Evolutionary conservation across 495 filamentous ascomycete genomes (phyloP), one percentile per base, ranked within the genome.

Genomic region (Penicillium subrubescens): DNA sequence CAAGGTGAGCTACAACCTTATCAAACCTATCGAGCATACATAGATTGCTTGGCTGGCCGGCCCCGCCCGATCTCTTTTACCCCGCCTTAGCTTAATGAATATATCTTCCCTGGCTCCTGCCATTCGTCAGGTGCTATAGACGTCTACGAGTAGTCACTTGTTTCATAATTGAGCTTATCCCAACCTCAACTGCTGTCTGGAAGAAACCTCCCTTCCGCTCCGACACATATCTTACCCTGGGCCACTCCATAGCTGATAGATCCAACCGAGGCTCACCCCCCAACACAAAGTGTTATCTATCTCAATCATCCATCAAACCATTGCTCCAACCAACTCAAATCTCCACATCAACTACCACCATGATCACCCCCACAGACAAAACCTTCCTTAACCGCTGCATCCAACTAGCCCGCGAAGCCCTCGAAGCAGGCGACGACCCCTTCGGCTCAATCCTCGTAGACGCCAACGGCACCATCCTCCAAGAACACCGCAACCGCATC

Each of bases 391-490:
- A 52, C n/a, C 69, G 69, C 19, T 69, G 65, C 59, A 53, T 76
- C 31, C 55, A 65, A 0, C 72, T 76, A 10, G 75, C 75, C 14
- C 65, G 64, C 21, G 66, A 72, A 57, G 70, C 75, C 0, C 62
- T 75, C 2, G 59, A 69, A 8, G 75, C 72, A 3, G 75, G 75
- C 48, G 72, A 77, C 46, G 62, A 67, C 12, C 73, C 75, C 15
- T 77, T 77, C 29, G 75, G 64, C 10, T 70, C 67, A 14, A 52
- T 70, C 17, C 64, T 70, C 17, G 64, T 70, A n/a, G 37, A 46
- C 31, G 57, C 61, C 5, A 19, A 43, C 8, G 61, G 57, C 31
- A 54, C 50, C 23, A 53, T 70, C 17, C 56, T 70, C 14, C 37
- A 52, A 41, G 67, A 70, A 34, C 64, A 70, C 15, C 67, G 67